Evolutionary conservation across 2,329 filamentous ascomycete species (phyloP).

Genomic region (Penicillium sumatraense): DNA sequence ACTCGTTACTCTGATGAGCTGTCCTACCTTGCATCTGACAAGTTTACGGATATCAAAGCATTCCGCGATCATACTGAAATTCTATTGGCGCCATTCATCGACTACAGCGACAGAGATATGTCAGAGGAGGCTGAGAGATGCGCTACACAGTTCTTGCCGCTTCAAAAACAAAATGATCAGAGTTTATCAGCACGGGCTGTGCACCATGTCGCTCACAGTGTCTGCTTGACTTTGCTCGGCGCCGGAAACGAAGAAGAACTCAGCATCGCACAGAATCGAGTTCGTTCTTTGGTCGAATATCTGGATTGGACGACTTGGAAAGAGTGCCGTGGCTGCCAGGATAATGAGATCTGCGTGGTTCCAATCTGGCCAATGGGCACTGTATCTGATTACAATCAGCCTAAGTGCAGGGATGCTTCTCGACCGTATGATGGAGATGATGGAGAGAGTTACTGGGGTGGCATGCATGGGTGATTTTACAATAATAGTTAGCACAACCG

Average conservation of each 20-base stretch:
- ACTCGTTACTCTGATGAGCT: conserved; percentile 65
- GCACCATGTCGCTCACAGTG: conserved; percentile 31
- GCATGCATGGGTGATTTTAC: conserved; percentile 9
- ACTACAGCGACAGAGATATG: conserved; percentile 35
- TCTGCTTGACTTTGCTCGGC: conserved; percentile 38
- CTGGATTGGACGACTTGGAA: conserved; percentile 67
- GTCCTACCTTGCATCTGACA: conserved; percentile 37
- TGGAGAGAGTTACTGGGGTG: conserved; percentile 36
- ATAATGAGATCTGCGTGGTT: conserved; percentile 63
- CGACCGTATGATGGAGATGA: conserved; percentile 21
- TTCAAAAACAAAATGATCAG: conserved; percentile 5
- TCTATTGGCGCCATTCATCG: conserved; percentile 40
- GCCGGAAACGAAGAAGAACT: conserved; percentile 27
- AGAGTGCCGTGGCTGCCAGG: conserved; percentile 57
- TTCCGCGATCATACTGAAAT: conserved; percentile 35
- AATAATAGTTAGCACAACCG: not conserved
- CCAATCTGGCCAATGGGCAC: conserved; percentile 67
- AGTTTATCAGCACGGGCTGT: conserved; percentile 34
- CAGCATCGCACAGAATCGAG: conserved; percentile 29
- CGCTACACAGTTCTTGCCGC: conserved; percentile 39
- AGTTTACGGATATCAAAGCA: conserved; percentile 23
- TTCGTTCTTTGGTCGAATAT: conserved; percentile 52
- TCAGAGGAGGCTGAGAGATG: conserved; percentile 37
- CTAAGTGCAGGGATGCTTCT: conserved; percentile 47
- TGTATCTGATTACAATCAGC: conserved; percentile 58